Evolutionary conservation across 306 rosid species (phyloP).

Genomic region (Cotoneaster glaucophyllus): DNA sequence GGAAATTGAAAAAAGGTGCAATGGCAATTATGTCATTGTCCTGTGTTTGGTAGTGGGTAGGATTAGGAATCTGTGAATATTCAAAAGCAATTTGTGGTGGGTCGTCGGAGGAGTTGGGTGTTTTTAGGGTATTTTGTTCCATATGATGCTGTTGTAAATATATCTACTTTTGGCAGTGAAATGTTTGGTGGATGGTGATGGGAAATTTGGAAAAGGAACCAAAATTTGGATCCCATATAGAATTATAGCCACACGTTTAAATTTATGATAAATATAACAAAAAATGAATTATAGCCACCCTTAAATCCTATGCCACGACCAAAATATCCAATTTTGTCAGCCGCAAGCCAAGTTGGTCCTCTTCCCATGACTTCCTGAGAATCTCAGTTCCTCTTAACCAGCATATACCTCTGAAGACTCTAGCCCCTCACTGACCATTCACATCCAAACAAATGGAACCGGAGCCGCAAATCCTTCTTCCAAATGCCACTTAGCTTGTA

Average conservation of each 20-base stretch:
- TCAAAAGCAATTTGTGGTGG: constrained; percentile 9
- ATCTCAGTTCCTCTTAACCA: not conserved
- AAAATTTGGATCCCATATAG: no score
- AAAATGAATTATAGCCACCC: no score
- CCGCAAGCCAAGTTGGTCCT: not conserved
- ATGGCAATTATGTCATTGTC: not conserved
- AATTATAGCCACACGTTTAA: no score
- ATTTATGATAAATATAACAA: no score
- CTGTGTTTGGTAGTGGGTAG: constrained; percentile 23
- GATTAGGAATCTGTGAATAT: constrained; percentile 25
- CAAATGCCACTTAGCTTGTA: not conserved
- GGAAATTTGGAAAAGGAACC: no score
- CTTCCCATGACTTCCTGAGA: not conserved
- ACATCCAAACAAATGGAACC: constrained; percentile 28
- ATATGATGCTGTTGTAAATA: constrained; percentile 15
- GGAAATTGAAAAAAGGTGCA: not conserved
- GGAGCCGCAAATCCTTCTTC: constrained; percentile 8
- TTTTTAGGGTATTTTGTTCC: not conserved
- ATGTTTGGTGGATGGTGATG: not conserved
- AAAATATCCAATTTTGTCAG: not conserved
- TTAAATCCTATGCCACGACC: no score
- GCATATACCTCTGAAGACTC: not conserved
- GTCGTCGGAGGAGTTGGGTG: not conserved
- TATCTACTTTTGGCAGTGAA: not conserved
- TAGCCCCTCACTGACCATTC: constrained; percentile 2